phyloP scores from a whole-genome alignment of 2,329 filamentous ascomycete genomes.

The Phaeophleospora eucalypticola region DNA sequence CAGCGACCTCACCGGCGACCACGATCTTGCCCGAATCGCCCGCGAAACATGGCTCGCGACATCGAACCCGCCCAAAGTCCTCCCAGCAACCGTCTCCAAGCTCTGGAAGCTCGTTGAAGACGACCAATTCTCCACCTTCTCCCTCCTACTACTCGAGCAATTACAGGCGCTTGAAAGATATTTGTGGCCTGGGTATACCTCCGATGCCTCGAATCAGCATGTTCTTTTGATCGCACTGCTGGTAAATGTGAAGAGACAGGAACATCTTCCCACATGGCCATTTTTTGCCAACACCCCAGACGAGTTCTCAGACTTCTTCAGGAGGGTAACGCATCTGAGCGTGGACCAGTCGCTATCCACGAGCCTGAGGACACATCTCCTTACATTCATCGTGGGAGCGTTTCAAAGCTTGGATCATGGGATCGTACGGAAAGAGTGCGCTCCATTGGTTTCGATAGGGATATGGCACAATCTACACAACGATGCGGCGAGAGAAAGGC shows the following conservation, averaged over 20 bases:
- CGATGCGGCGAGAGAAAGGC: slow-evolving; percentile 67
- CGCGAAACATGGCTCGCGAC: slow-evolving; percentile 78
- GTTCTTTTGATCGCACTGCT: slow-evolving; percentile 82
- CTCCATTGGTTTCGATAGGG: slow-evolving; percentile 86
- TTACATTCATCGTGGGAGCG: slow-evolving; percentile 83
- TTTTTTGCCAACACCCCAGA: slow-evolving; percentile 71
- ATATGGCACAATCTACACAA: slow-evolving; percentile 92
- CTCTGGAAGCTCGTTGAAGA: slow-evolving; percentile 87
- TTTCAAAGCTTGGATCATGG: slow-evolving; percentile 91
- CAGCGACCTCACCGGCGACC: slow-evolving; percentile 67
- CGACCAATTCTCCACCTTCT: slow-evolving; percentile 71
- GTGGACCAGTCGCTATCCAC: slow-evolving; percentile 50
- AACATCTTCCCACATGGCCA: slow-evolving; percentile 82
- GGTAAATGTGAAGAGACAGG: slow-evolving; percentile 80
- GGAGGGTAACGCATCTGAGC: slow-evolving; percentile 81
- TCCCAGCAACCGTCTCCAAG: slow-evolving; percentile 74
- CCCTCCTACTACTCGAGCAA: slow-evolving; percentile 79
- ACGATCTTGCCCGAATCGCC: slow-evolving; percentile 64
- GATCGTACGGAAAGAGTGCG: slow-evolving; percentile 91
- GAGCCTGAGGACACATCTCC: slow-evolving; percentile 65
- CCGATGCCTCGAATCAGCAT: slow-evolving; percentile 82
- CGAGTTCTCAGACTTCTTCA: slow-evolving; percentile 86
- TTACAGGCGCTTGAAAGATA: slow-evolving; percentile 89
- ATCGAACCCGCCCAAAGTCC: slow-evolving; percentile 63
- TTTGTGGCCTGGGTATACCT: slow-evolving; percentile 84